Evolutionary conservation across 345 rosid genomes (phyloP), one percentile per base, ranked within the genome.

Genomic region (Turnera subulata): DNA sequence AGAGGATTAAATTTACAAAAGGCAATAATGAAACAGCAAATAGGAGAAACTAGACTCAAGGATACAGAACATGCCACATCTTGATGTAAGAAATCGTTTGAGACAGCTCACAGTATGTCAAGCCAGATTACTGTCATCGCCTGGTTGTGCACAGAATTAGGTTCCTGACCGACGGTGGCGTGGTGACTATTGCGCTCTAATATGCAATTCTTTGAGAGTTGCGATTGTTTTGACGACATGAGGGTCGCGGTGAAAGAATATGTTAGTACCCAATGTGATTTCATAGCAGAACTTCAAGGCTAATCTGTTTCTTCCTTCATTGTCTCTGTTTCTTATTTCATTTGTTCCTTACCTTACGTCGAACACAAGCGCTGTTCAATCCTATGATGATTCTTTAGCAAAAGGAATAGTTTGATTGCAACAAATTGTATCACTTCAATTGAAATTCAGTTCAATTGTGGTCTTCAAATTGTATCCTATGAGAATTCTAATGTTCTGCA

Each of bases 171-270:
- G 58, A 13, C 66, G 66, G 66, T 62, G 66, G 66, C 42, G 32
- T 40, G 56, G 19, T n/a, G n/a, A n/a, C n/a, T n/a, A n/a, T n/a
- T n/a, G n/a, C n/a, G n/a, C n/a, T n/a, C n/a, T n/a, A n/a, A n/a
- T n/a, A n/a, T n/a, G n/a, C n/a, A 56, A 63, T 89, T 92, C 56
- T 84, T 92, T 21, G 44, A 80, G 21, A 75, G 57, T 18, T 78
- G 81, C 65, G 80, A 76, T 9, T 43, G 66, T 45, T 70, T 59
- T 65, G 87, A 81, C 35, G 96, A 88, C 53, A 81, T 79, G 80
- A 84, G 93, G 70, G 80, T 78, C 56, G 95, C 96, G 47, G 82
- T 79, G 59, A 89, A 79, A 69, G 76, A 58, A 39, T 74, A 66
- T 35, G 61, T 66, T 56, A 52, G 71, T 20, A 63, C 48, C 4